Percentiles rank a stretch among this genome's conserved stretches.
phyloP scores from a whole-genome alignment of 83 land plant genomes.

The Diphasiastrum complanatum region DNA sequence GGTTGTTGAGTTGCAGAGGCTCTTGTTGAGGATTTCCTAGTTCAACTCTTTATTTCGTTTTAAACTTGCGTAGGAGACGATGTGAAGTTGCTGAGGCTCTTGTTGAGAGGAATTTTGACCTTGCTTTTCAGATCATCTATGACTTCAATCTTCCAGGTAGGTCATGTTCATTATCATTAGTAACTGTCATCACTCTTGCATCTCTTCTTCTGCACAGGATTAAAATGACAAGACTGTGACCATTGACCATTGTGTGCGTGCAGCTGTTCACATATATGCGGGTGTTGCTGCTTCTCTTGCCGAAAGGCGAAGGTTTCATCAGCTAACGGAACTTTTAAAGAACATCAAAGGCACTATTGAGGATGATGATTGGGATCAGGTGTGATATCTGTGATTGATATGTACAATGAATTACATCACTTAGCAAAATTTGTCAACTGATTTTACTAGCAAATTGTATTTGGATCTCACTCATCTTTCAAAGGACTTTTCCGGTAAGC shows the following conservation, averaged over 20 bases:
- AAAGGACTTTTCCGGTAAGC: background rate
- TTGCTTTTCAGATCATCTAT: slow-evolving; percentile 80
- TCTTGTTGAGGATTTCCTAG: no score
- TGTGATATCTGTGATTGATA: slow-evolving; percentile 5
- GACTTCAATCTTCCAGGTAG: slow-evolving; percentile 87
- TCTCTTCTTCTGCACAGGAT: no score
- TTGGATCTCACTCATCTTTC: background rate
- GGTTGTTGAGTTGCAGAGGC: background rate
- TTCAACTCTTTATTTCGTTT: slow-evolving; percentile 2
- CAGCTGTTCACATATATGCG: slow-evolving; percentile 99
- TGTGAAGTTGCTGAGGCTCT: slow-evolving; percentile 84
- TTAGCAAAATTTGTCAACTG: background rate
- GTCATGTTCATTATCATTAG: background rate
- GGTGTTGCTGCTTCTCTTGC: slow-evolving; percentile 93
- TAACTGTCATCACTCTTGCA: no score
- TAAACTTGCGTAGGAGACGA: slow-evolving; percentile 85
- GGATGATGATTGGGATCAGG: slow-evolving; percentile 97
- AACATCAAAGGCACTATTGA: slow-evolving; percentile 89
- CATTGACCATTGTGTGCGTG: no score
- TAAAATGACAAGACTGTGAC: no score
- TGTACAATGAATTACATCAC: background rate
- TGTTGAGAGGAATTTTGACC: slow-evolving; percentile 84
- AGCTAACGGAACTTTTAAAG: slow-evolving; percentile 71
- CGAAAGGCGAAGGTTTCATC: slow-evolving; percentile 68
- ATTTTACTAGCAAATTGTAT: slow-evolving; percentile 1